These are phyloP conservation scores for Trypanosoma boissoni DNA, from an alignment of 208 protist species.

Conservation along the genomic window DNA sequence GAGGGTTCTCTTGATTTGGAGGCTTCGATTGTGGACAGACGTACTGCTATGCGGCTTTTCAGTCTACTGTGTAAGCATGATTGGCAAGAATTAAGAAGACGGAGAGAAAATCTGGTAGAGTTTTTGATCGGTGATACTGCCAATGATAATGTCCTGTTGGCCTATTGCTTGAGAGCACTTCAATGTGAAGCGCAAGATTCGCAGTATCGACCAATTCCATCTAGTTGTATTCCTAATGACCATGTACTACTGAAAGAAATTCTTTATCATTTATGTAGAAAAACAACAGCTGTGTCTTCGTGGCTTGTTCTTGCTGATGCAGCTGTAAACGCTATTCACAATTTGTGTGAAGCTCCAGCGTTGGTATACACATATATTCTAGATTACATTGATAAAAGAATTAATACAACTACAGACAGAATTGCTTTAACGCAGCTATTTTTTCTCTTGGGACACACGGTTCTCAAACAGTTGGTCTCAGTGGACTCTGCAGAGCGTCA, in stretches of 20 bases:
- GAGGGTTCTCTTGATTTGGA: slow-evolving; percentile 68
- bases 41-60: slow-evolving; percentile 87
- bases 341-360: slow-evolving; percentile 72
- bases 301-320: slow-evolving; percentile 80
- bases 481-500: slow-evolving; percentile 73
- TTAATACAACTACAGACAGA: slow-evolving; percentile 21
- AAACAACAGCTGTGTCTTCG: slow-evolving; percentile 61
- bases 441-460: slow-evolving; percentile 72
- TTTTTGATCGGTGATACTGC: slow-evolving; percentile 47
- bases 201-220: slow-evolving; percentile 63
- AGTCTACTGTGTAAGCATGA: slow-evolving; percentile 72
- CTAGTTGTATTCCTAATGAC: slow-evolving; percentile 34
- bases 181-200: slow-evolving; percentile 68
- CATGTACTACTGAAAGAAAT: slow-evolving; percentile 69
- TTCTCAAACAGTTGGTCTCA: slow-evolving; percentile 84
- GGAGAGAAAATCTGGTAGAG: slow-evolving; percentile 70
- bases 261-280: slow-evolving; percentile 75
- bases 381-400: slow-evolving; percentile 41
- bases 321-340: slow-evolving; percentile 65
- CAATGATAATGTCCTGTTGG: slow-evolving; percentile 83
- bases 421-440: slow-evolving; percentile 70
- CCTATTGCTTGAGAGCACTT: slow-evolving; percentile 73
- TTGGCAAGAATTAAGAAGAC: slow-evolving; percentile 60
- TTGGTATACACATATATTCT: slow-evolving; percentile 78
- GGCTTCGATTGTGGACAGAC: slow-evolving; percentile 50